phyloP scores from a whole-genome alignment of 108 stramenopile species.

The Halocafeteria seosinensis region DNA sequence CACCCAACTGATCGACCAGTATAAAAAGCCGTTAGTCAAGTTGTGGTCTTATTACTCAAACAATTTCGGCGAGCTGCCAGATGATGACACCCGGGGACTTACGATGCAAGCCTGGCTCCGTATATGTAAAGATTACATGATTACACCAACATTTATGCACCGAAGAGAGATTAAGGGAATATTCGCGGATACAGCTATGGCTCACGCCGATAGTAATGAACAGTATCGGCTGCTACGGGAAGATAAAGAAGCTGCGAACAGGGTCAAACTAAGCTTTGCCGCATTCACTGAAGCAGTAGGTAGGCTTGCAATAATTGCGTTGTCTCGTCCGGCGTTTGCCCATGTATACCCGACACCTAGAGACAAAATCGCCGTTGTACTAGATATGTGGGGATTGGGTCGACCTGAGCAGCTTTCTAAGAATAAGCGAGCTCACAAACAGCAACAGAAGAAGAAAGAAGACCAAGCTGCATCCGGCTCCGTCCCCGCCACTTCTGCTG shows the following conservation, averaged over 20 bases:
- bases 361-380: neutral
- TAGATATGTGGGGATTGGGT: neutral
- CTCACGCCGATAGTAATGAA: no score
- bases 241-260: neutral
- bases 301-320: neutral
- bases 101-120: neutral
- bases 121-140: neutral
- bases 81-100: neutral
- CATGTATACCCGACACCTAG: neutral
- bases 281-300: conserved; percentile 1
- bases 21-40: neutral
- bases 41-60: neutral
- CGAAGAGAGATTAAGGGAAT: neutral
- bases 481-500: no score
- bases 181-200: neutral
- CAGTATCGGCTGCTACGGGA: no score
- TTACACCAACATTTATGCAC: neutral
- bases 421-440: neutral
- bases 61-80: no score
- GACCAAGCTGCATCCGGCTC: no score
- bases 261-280: neutral
- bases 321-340: neutral
- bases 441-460: no score
- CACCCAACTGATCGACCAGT: neutral
- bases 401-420: neutral